Evolutionary conservation across 2,329 filamentous ascomycete genomes (phyloP).

Genomic region (Fusarium sp.): DNA sequence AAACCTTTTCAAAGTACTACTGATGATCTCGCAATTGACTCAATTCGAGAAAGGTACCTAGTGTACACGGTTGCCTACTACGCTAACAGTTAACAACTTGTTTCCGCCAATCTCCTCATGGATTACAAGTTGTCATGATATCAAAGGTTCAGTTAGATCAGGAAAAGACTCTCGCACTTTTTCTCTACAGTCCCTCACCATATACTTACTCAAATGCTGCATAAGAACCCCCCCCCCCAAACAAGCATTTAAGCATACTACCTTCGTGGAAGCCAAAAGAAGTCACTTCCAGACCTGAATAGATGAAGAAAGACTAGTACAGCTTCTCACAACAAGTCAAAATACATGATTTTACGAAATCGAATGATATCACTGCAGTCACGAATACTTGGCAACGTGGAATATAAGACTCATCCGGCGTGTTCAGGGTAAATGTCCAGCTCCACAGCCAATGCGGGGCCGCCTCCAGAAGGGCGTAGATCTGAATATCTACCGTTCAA

Average conservation of each 20-base stretch:
- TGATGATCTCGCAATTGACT: background rate
- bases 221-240: fast-evolving
- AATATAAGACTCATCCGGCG: slow-evolving; percentile 14
- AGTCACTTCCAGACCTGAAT: background rate
- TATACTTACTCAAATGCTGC: no score
- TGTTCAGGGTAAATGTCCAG: slow-evolving; percentile 21
- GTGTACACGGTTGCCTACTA: background rate
- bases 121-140: background rate
- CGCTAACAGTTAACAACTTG: background rate
- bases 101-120: background rate
- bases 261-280: background rate
- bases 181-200: background rate
- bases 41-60: background rate
- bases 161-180: no score
- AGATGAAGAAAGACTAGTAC: background rate
- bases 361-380: background rate
- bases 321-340: background rate
- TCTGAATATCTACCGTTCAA: background rate
- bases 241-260: background rate
- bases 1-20: background rate
- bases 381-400: background rate
- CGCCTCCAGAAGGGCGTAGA: slow-evolving; percentile 1
- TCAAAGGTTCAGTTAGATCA: no score
- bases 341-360: background rate
- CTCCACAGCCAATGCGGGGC: slow-evolving; percentile 17